Percentiles rank a stretch among this genome's conserved stretches.
Evolutionary conservation across 371 early-diverging fungal genomes (phyloP).

Genomic region (Zopfochytrium polystomum): DNA sequence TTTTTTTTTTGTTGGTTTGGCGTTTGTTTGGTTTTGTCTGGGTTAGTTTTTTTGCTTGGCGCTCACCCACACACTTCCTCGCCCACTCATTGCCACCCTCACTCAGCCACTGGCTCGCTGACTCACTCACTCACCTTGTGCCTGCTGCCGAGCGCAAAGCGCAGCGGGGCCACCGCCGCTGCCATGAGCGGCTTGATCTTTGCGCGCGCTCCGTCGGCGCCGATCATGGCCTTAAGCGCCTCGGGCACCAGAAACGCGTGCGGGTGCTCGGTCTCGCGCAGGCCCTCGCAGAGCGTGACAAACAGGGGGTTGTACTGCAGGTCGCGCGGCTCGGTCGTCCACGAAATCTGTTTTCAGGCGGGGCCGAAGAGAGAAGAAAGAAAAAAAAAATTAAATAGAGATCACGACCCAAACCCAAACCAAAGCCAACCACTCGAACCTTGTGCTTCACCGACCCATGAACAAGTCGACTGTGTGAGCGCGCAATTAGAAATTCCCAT

Average conservation of each 20-base stretch:
- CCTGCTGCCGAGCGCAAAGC: constrained; percentile 25
- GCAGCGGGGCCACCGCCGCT: constrained; percentile 24
- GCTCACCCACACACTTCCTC: too few species aligned
- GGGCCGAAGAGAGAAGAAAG: constrained; percentile 4
- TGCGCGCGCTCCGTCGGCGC: constrained; percentile 21
- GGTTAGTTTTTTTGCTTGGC: too few species aligned
- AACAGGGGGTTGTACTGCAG: constrained; percentile 42
- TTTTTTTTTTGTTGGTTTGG: too few species aligned
- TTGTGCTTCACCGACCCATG: constrained; percentile 51
- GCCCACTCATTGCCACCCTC: too few species aligned
- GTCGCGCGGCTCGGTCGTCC: constrained; percentile 22
- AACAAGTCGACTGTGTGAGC: constrained; percentile 26
- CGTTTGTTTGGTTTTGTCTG: too few species aligned
- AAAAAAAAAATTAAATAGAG: not conserved
- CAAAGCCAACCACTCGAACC: constrained; percentile 4
- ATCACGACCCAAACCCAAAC: not conserved
- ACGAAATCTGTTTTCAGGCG: constrained; percentile 23
- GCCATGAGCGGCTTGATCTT: constrained; percentile 32
- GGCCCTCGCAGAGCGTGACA: constrained; percentile 37
- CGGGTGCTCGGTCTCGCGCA: constrained; percentile 45
- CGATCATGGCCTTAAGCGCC: constrained; percentile 21
- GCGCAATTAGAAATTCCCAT: not conserved
- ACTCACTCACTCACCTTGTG: constrained; percentile 23
- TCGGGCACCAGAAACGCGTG: constrained; percentile 34
- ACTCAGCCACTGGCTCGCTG: too few species aligned